Percentiles rank a stretch among this genome's conserved stretches.
These are phyloP conservation scores for Gardenia jasminoides DNA, from an alignment of 257 asterid species.

Conservation along the genomic window DNA sequence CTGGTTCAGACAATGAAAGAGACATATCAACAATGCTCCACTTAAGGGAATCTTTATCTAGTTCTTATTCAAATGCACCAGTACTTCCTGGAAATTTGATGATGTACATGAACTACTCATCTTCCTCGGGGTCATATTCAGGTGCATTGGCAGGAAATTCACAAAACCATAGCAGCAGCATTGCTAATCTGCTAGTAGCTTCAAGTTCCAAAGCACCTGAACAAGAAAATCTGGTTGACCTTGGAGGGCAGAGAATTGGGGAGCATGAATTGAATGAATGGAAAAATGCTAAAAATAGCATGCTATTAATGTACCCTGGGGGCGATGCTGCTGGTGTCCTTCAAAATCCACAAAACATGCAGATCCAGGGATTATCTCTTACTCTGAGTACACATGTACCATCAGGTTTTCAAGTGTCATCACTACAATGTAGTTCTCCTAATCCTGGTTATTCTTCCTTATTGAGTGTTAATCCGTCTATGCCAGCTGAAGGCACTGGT, in stretches of 20 bases:
- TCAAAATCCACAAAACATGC: constrained; percentile 41
- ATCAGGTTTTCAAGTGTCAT: constrained; percentile 41
- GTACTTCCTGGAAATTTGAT: constrained; percentile 42
- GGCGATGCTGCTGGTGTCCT: constrained; percentile 35
- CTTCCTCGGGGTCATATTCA: constrained; percentile 51
- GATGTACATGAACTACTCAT: constrained; percentile 58
- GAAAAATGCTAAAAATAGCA: constrained; percentile 47
- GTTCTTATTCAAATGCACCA: constrained; percentile 50
- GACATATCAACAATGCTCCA: constrained; percentile 53
- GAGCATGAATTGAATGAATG: constrained; percentile 47
- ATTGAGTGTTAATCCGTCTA: constrained; percentile 30
- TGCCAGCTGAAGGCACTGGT: constrained; percentile 37
- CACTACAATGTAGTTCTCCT: constrained; percentile 43
- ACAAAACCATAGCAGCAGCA: constrained; percentile 32
- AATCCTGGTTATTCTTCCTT: constrained; percentile 40
- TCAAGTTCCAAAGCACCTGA: constrained; percentile 45
- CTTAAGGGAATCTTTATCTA: constrained; percentile 48
- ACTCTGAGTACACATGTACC: constrained; percentile 64
- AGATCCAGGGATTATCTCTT: constrained; percentile 75
- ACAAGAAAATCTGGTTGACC: constrained; percentile 42
- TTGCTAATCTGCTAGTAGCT: constrained; percentile 34
- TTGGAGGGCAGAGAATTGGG: constrained; percentile 40
- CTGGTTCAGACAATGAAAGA: constrained; percentile 53
- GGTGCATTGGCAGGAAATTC: constrained; percentile 39
- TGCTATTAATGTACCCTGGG: constrained; percentile 36